A percentile compares a stretch with the other conserved stretches of the same genome.
Conservation (phyloP, 2,329 filamentous ascomycete genomes). For the Rutstroemia sp. region DNA sequence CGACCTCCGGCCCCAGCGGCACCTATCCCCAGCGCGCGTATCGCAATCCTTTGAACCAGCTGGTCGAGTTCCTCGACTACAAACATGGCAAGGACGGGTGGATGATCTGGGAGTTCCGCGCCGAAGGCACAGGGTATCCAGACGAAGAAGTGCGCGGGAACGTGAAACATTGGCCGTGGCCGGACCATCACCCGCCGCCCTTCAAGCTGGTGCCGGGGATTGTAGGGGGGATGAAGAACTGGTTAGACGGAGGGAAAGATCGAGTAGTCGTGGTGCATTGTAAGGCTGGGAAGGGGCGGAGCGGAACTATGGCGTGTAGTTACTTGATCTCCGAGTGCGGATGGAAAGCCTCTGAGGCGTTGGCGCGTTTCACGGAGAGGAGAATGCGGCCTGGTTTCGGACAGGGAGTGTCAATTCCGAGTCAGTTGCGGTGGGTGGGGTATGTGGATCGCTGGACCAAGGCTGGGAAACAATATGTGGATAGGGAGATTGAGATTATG, state of each 20-base stretch:
- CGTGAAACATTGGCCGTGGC: conserved; percentile 89
- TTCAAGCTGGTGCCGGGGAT: conserved; percentile 84
- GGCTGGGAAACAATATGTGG: conserved; percentile 69
- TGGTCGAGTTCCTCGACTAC: conserved; percentile 80
- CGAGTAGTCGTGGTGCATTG: conserved; percentile 88
- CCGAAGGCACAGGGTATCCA: conserved; percentile 92
- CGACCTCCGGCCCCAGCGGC: conserved; percentile 74
- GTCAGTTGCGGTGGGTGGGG: conserved; percentile 76
- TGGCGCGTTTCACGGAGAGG: conserved; percentile 66
- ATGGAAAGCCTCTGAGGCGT: conserved; percentile 56
- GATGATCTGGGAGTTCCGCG: conserved; percentile 97
- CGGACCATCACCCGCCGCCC: conserved; percentile 93
- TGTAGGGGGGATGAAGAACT: conserved; percentile 87
- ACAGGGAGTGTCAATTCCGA: conserved; percentile 84
- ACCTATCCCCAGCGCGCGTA: conserved; percentile 89
- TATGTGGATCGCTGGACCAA: conserved; percentile 86
- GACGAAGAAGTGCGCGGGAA: conserved; percentile 81
- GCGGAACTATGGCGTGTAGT: conserved; percentile 78
- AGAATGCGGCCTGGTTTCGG: conserved; percentile 89
- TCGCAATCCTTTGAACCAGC: conserved; percentile 80
- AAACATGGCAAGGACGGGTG: conserved; percentile 71
- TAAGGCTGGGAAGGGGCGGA: conserved; percentile 92
- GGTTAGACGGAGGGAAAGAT: conserved; percentile 47
- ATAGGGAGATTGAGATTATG: conserved; percentile 73
- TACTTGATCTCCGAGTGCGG: conserved; percentile 86